Conservation (phyloP, 306 rosid genomes). For the Prunus padus region DNA sequence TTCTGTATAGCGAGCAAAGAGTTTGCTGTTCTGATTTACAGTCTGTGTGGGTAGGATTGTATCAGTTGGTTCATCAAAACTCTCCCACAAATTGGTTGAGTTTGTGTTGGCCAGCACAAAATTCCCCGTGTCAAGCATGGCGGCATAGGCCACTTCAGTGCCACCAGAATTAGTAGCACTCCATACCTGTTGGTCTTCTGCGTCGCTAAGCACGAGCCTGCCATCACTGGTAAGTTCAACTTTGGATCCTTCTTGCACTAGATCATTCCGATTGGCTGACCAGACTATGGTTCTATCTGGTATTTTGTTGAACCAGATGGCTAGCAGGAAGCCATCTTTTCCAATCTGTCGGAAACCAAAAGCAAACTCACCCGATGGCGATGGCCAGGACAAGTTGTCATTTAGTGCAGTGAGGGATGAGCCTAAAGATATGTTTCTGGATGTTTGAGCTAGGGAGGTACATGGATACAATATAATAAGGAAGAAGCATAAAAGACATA, state of each 20-base stretch:
- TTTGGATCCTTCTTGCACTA: slow-evolving; percentile 34
- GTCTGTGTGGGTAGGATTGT: no score
- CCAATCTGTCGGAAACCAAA: slow-evolving; percentile 32
- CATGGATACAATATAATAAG: not conserved
- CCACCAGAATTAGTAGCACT: not conserved
- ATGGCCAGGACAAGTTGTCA: slow-evolving; percentile 11
- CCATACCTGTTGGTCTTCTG: slow-evolving; percentile 19
- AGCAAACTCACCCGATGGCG: slow-evolving; percentile 42
- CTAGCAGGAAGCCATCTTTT: slow-evolving; percentile 26
- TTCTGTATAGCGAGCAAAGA: no score
- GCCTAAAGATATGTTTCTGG: slow-evolving; percentile 20
- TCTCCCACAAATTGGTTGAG: no score
- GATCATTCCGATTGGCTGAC: slow-evolving; percentile 34
- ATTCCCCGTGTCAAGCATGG: not conserved
- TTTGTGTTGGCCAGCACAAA: no score
- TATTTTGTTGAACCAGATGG: slow-evolving; percentile 43
- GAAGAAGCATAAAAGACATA: not conserved
- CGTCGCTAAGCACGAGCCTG: slow-evolving; percentile 27
- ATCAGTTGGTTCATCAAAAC: no score
- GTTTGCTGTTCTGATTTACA: no score
- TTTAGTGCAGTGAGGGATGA: slow-evolving; percentile 19
- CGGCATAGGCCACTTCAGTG: slow-evolving; percentile 28
- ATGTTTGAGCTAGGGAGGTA: slow-evolving; percentile 17
- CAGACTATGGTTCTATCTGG: slow-evolving; percentile 41
- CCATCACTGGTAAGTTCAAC: slow-evolving; percentile 36